Evolutionary conservation across 192 early-diverging fungal species (phyloP), one percentile per base, ranked within the genome.

Genomic region (Spizellomyces punctatus): DNA sequence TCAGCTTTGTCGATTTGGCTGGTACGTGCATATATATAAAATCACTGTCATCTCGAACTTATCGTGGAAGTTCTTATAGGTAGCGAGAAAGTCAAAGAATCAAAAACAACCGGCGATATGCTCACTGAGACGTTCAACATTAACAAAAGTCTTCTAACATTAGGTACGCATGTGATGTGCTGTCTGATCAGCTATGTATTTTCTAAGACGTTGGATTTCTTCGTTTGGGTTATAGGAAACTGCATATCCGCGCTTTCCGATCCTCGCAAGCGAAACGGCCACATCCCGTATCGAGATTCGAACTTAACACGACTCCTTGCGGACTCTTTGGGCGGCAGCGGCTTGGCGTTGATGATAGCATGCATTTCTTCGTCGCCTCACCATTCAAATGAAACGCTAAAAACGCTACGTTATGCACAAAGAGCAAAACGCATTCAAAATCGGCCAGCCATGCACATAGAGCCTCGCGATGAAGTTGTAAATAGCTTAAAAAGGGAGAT

Each of bases 271-370:
- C 77, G 71, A 17, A 67, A 58, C 9, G 73, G 75, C 9, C 88
- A 89, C 72, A 81, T 89, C 6, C 88, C 88, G 5, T 89, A 83
- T 64, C 82, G 88, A 1, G 85, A 89, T 71, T 83, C 81, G 1
- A 88, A 87, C 46, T 78, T 89, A 10, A 89, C 88, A 17, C 82
- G 78, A 58, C 74, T 89, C 46, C 69, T 89, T 4, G 69, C 83
- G 9, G 83, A 88, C 61, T 85, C 83, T 6, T 74, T 89, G 9
- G 81, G 83, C 10, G 88, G 88, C 2, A 64, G 63, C 63, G 86
- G 86, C 9, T 61, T 83, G 9, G 85, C 88, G 10, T 63, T 88
- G 14, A 88, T 89, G 86, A 85, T 88, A 22, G 82, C 86, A 14
- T 83, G 81, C 76, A 58, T 85, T 5, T 78, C 81, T 4, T 81